Evolutionary conservation across 345 rosid genomes (phyloP).

Genomic region (Rhodamnia rubescens): DNA sequence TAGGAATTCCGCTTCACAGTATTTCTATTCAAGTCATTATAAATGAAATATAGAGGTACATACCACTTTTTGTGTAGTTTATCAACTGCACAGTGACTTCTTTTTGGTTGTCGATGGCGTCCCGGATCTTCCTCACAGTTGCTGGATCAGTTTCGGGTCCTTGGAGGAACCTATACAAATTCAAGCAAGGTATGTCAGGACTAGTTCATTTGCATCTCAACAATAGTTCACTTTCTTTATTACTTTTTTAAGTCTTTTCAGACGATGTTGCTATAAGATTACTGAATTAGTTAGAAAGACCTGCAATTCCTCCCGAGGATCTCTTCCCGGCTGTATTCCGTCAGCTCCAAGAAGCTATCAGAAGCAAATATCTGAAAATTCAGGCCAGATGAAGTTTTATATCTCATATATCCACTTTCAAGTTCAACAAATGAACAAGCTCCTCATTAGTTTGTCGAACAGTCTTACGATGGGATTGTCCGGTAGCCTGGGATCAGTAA

Average conservation of each 20-base stretch:
- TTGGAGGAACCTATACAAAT: conserved; percentile 62
- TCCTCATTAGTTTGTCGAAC: not conserved
- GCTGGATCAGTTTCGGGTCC: conserved; percentile 97
- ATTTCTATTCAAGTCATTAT: not conserved
- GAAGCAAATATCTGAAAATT: conserved; percentile 83
- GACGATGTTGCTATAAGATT: not conserved
- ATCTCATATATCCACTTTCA: not conserved
- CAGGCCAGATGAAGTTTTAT: not conserved
- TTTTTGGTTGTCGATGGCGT: conserved; percentile 80
- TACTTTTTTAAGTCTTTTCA: too few relatives aligned
- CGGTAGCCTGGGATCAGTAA: conserved; percentile 94
- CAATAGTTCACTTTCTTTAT: not conserved
- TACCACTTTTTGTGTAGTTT: conserved; percentile 92
- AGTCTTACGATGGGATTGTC: conserved; percentile 93
- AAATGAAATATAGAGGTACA: not conserved
- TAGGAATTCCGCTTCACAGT: not conserved
- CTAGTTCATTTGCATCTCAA: not conserved
- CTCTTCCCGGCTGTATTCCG: conserved; percentile 97
- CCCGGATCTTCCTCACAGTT: conserved; percentile 78
- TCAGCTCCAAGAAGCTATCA: conserved; percentile 94
- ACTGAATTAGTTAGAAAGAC: conserved; percentile 13
- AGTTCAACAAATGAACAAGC: not conserved
- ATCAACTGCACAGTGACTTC: conserved; percentile 94
- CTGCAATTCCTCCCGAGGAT: conserved; percentile 96
- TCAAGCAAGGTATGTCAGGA: not conserved